phyloP scores from a whole-genome alignment of 352 stramenopile genomes.

The Globisporangium solare region DNA sequence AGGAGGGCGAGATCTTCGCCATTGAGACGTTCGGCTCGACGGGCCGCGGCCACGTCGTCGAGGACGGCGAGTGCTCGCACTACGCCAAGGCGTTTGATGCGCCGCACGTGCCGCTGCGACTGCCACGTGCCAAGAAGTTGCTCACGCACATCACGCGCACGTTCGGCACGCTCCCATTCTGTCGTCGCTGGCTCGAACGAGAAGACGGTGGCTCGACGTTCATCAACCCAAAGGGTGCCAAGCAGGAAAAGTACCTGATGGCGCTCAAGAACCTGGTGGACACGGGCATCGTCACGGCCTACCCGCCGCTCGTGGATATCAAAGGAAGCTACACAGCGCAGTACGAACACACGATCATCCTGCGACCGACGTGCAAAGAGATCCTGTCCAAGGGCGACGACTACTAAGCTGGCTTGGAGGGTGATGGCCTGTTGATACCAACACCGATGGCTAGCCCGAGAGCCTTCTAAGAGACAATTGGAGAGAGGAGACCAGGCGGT shows the following conservation, averaged over 20 bases:
- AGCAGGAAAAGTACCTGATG: slow-evolving; percentile 92
- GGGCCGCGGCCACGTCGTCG: slow-evolving; percentile 63
- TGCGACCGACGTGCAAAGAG: slow-evolving; percentile 94
- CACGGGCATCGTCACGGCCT: slow-evolving; percentile 88
- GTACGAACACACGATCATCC: slow-evolving; percentile 97
- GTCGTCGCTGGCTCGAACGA: slow-evolving; percentile 90
- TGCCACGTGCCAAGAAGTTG: slow-evolving; percentile 78
- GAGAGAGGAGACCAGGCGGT: too few species aligned
- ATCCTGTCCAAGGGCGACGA: slow-evolving; percentile 94
- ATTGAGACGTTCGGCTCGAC: slow-evolving; percentile 89
- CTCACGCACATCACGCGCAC: slow-evolving; percentile 94
- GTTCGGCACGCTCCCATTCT: slow-evolving; percentile 95
- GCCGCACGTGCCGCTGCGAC: slow-evolving; percentile 42
- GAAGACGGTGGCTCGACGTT: slow-evolving; percentile 86
- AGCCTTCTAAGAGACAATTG: too few species aligned
- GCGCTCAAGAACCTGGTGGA: slow-evolving; percentile 93
- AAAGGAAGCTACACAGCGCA: slow-evolving; percentile 94
- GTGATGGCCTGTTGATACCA: too few species aligned
- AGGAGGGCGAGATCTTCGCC: slow-evolving; percentile 90
- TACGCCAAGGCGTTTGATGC: slow-evolving; percentile 93
- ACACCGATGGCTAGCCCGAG: too few species aligned
- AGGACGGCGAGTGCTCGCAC: slow-evolving; percentile 90
- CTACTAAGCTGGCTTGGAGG: slow-evolving; percentile 55
- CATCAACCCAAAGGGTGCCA: slow-evolving; percentile 65
- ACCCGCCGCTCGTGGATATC: slow-evolving; percentile 93